Evolutionary conservation across 768 basidiomycete species (phyloP), one percentile per base, ranked within the genome.

Genomic region (Antrodiella citrinella): DNA sequence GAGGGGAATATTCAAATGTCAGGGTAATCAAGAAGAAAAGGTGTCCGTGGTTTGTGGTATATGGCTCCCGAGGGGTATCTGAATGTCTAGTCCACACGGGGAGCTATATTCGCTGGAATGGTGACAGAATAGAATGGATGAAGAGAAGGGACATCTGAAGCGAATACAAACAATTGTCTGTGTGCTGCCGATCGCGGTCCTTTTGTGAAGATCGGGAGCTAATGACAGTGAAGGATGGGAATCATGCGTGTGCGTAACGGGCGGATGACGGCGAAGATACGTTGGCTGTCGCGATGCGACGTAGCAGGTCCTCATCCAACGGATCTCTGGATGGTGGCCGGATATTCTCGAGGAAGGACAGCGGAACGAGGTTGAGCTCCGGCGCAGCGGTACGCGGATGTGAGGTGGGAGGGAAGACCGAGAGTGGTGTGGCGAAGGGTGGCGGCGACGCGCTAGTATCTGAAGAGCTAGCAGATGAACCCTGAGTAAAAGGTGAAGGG

Each of bases 271-370:
- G 7, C 7, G 30, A 15, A 13, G 39, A 15, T 24, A 49, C 4
- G 20, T 19, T 26, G 15, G 57, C 25, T 39, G 50, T 51, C 35
- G 58, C 47, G 45, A 86, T 80, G 21, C 77, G 75, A 55, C 78
- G 75, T 45, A 86, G 66, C 49, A 81, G 67, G 51, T 80, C 78
- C 56, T 84, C 82, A 58, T 85, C 84, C 20, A 72, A 69, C 45
- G 82, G 81, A 57, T 85, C 76, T 10, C 84, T 75, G 59, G 74
- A 67, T 15, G 77, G 75, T 24, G 70, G 74, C n/a, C 75, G 65
- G 18, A 76, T 67, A 48, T 65, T 74, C 61, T 80, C 76, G 12
- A 85, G 76, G 44, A 79, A 75, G 56, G 81, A 75, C 24, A 86
- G 73, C 43, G 84, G 84, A 10, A 86, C 83, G 0, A 85, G 71